These are phyloP conservation scores for Blastobotrys peoriensis DNA, from an alignment of 805 yeast species.

Conservation along the genomic window DNA sequence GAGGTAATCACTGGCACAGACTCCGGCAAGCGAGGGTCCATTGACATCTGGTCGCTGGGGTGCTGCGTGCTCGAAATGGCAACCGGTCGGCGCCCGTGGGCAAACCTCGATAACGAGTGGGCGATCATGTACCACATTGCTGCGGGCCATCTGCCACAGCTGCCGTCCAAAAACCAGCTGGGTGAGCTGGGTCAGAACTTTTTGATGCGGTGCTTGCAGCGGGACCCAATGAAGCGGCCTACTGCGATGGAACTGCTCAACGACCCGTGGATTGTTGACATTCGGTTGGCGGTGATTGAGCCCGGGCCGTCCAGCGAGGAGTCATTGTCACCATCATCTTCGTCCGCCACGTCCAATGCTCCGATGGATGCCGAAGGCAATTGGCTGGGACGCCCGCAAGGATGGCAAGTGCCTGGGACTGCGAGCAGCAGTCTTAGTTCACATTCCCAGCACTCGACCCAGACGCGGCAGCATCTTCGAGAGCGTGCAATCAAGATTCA, in stretches of 20 bases:
- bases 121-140: slow-evolving; percentile 98
- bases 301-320: slow-evolving; percentile 1
- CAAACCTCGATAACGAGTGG: slow-evolving; percentile 93
- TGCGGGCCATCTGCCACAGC: slow-evolving; percentile 83
- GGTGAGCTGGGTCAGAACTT: slow-evolving; percentile 68
- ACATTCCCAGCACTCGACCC: not conserved
- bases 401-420: not conserved
- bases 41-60: slow-evolving; percentile 95
- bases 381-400: not conserved
- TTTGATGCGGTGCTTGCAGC: slow-evolving; percentile 68
- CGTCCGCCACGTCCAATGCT: not conserved
- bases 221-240: slow-evolving; percentile 74
- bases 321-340: not conserved
- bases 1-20: slow-evolving; percentile 81
- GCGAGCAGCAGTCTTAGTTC: too few species aligned
- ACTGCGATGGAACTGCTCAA: slow-evolving; percentile 79
- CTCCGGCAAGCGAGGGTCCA: slow-evolving; percentile 55
- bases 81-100: slow-evolving; percentile 96
- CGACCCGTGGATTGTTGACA: slow-evolving; percentile 73
- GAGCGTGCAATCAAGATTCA: not conserved
- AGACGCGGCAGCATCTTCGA: not conserved
- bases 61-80: slow-evolving; percentile 96
- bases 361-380: not conserved
- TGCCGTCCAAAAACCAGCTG: slow-evolving; percentile 74
- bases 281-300: slow-evolving; percentile 15